Evolutionary conservation across 1,284 basidiomycete species (phyloP), one percentile per base, ranked within the genome.

Genomic region (Papiliotrema flavescens): DNA sequence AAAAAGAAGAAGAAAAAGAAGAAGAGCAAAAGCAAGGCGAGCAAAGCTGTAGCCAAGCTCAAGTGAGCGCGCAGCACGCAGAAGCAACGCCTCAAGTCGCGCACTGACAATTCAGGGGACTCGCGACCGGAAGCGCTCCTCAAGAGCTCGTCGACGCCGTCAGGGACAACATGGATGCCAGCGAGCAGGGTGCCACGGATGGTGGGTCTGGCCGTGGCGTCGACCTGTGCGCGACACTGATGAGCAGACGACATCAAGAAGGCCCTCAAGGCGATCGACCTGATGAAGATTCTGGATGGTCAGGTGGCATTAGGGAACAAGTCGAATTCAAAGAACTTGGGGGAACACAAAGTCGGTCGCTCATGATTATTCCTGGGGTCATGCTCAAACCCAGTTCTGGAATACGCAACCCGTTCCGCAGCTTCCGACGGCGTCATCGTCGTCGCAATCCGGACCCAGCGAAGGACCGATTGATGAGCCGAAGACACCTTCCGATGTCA

Each of bases 321-420:
- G 36, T 63, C 59, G 1, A 86, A 85, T 65, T 85, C 82, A 68
- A 89, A 90, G 77, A 83, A 88, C 60, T 80, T 87, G 65, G 89
- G 87, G 26, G 86, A 88, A 67, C 90, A 95, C 75, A 95, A 95
- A 81, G 90, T 89, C 61, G 48, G 79, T 64, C 22, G 53, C 54
- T 50, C 28, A n/a, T 14, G n/a, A 35, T 4, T 46, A 20, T 50
- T 42, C 36, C 19, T 20, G 19, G 11, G 4, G 3, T 11, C 24
- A 2, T 0, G 3, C 11, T 39, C 58, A 6, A 22, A 0, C 0
- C 1, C 55, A 93, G 90, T 97, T 97, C 78, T 97, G 93, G 93
- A 84, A 81, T 42, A 96, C 93, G 3, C 93, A 97, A 76, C 96
- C 96, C 2, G 96, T 99, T 8, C 88, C 89, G 44, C 91, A 96